Evolutionary conservation across 768 basidiomycete species (phyloP), one percentile per base, ranked within the genome.

Genomic region (Punctularia strigosozonata): DNA sequence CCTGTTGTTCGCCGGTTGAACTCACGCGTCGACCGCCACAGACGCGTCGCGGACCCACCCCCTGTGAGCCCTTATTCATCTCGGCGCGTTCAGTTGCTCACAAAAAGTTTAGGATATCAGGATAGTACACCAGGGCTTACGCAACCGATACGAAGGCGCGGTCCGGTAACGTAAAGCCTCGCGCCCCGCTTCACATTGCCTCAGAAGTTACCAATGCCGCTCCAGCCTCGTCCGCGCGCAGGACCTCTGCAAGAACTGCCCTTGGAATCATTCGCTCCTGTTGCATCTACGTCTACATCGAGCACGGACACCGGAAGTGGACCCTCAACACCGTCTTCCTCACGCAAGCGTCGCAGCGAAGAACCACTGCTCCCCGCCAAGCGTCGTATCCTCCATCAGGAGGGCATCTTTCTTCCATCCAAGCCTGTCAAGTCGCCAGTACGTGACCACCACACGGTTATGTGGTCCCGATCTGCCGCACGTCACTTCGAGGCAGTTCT

Each of bases 241-340:
- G 71, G 71, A n/a, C 79, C 79, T 25, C 67, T 84, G 23, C 56
- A 65, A 47, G 79, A 80, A 25, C 58, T 79, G 39, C 69, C 79
- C 41, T 61, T 82, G 31, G 73, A 75, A 21, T 63, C 52, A 10
- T 80, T 78, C 58, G 50, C 73, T 23, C 57, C 57, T 26, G 41
- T 52, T 19, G 53, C 63, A 45, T 46, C 59, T 31, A 56, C 59
- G 47, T 31, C 50, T 17, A 48, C 43, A 46, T 44, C 23, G 48
- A 47, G 44, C 54, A 43, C 36, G 41, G 47, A 63, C 62, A 39
- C 53, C 59, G 17, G 44, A 46, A 45, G 57, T 17, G 3, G 38
- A 35, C 20, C 18, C 20, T 4, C 41, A 60, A 44, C 56, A 60
- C 38, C 62, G 61, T 55, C 83, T 83, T 60, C 75, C 81, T 20